Evolutionary conservation across 2,329 filamentous ascomycete species (phyloP).

Genomic region (Penicillium psychrosexuale): DNA sequence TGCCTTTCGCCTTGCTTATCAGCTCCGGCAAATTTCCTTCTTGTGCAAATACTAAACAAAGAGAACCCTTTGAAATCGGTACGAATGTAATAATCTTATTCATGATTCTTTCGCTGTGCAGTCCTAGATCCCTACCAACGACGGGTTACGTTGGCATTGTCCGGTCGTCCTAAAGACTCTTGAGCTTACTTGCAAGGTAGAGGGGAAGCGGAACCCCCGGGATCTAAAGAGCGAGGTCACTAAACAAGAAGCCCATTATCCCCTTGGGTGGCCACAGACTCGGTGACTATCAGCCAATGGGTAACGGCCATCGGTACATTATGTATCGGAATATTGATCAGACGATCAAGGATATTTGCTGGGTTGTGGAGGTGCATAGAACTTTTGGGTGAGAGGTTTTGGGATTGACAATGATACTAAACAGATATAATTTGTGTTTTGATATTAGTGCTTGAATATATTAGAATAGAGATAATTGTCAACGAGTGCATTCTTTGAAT

Average conservation of each 20-base stretch:
- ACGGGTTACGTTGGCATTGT: background rate
- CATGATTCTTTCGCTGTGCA: background rate
- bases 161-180: background rate
- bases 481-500: background rate
- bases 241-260: background rate
- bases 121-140: background rate
- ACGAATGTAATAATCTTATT: background rate
- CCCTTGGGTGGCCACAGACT: background rate
- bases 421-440: background rate
- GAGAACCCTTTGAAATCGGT: background rate
- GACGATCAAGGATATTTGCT: background rate
- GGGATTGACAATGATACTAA: background rate
- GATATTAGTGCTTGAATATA: background rate
- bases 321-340: background rate
- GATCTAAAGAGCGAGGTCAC: background rate
- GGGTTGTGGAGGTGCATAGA: background rate
- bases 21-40: background rate
- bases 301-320: background rate
- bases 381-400: background rate
- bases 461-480: background rate
- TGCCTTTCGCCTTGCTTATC: background rate
- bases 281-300: background rate
- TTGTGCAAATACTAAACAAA: background rate
- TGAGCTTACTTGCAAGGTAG: background rate
- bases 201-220: background rate